Evolutionary conservation across 306 rosid species (phyloP).

Genomic region (Acacia confusa): DNA sequence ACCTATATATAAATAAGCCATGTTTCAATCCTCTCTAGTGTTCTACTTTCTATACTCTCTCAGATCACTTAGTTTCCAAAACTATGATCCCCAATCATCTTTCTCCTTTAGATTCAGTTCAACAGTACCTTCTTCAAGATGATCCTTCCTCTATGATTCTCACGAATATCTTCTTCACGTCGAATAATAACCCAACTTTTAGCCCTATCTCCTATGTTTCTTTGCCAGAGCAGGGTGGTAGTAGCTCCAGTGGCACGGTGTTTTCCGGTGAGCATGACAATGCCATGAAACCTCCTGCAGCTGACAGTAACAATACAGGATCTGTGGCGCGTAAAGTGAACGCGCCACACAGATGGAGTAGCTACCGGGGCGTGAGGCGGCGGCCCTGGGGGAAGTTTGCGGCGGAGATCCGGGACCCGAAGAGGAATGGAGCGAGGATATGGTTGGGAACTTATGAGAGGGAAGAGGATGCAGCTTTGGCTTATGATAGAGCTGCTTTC

Average conservation of each 20-base stretch:
- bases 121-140: background rate
- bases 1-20: background rate
- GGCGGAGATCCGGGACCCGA: slow-evolving; percentile 43
- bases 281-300: background rate
- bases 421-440: slow-evolving; percentile 52
- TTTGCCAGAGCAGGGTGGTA: background rate
- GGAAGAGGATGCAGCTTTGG: slow-evolving; percentile 58
- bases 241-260: background rate
- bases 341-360: slow-evolving; percentile 21
- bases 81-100: background rate
- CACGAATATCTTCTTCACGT: background rate
- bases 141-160: background rate
- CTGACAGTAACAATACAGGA: background rate
- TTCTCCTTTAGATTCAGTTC: background rate
- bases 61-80: background rate
- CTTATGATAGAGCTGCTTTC: slow-evolving; percentile 72
- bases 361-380: slow-evolving; percentile 46
- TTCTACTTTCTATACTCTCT: background rate
- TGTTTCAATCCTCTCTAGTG: background rate
- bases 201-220: background rate
- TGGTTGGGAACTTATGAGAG: slow-evolving; percentile 72
- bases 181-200: background rate
- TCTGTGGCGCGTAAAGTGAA: background rate
- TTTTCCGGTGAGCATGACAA: background rate
- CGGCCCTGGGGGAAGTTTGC: slow-evolving; percentile 61